Evolutionary conservation across 345 rosid genomes (phyloP).

Genomic region (Boechera stricta): DNA sequence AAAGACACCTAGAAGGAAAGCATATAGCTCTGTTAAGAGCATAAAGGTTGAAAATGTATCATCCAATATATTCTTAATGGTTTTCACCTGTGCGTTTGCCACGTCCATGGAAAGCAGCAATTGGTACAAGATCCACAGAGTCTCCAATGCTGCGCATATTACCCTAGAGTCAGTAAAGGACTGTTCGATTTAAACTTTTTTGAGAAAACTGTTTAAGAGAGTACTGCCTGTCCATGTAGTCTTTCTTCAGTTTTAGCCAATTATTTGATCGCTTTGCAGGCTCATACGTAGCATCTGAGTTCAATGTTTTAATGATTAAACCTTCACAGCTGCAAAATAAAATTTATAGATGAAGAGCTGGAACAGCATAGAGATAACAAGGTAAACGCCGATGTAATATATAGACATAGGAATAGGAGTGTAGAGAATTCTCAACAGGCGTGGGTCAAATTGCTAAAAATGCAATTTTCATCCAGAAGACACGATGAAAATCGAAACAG

Average conservation of each 20-base stretch:
- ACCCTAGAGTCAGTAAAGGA: conserved; percentile 28
- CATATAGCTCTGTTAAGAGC: conserved; percentile 26
- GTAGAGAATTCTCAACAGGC: conserved; percentile 9
- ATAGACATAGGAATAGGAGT: background rate
- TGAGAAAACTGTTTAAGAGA: background rate
- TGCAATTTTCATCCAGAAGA: background rate
- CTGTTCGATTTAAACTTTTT: background rate
- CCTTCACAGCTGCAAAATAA: conserved; percentile 86
- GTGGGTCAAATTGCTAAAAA: conserved; percentile 17
- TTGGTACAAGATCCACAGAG: conserved; percentile 92
- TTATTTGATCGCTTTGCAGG: conserved; percentile 91
- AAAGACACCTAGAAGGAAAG: conserved; percentile 65
- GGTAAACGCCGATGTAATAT: background rate
- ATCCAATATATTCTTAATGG: conserved; percentile 15
- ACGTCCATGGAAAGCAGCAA: conserved; percentile 94
- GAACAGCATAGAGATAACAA: conserved; percentile 14
- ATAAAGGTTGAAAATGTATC: conserved; percentile 21
- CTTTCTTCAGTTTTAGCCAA: conserved; percentile 97
- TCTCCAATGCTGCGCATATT: conserved; percentile 76
- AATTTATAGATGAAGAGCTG: conserved; percentile 15
- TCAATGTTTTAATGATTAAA: conserved; percentile 87
- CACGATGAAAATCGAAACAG: conserved; percentile 3
- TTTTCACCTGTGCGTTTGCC: conserved; percentile 87
- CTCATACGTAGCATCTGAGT: conserved; percentile 94
- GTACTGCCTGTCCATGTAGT: conserved; percentile 84